Evolutionary conservation across 306 rosid genomes (phyloP), one percentile per base, ranked within the genome.

Genomic region (Corylus heterophylla): DNA sequence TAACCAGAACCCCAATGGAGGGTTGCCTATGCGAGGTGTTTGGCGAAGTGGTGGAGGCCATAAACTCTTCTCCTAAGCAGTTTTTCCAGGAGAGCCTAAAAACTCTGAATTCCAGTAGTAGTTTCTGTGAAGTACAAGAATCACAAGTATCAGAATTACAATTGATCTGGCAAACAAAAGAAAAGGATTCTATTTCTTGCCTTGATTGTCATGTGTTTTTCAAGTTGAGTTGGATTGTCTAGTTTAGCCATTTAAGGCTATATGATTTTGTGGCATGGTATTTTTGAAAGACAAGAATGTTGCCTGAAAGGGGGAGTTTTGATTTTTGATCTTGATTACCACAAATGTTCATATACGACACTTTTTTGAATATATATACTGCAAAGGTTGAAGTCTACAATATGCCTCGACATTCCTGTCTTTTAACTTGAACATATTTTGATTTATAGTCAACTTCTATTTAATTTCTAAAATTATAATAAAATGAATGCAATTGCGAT

Each of bases 41-140:
- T 95, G 99, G 99, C 83, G 88, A 76, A 93, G 69, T 4, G 92
- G 92, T 20, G 96, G 93, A 31, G 93, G 85, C 42, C 87, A 89
- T 1, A 93, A 73, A 75, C 93, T 95, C 42, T 88, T 86, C 58
- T 7, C 86, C 63, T 84, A 71, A 69, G 44, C 48, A 55, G 42
- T 54, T 45, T 13, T 83, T 72, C 76, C 49, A 44, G 2, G 18
- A 2, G 52, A 45, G 66, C 71, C 66, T 67, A 75, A 76, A 76
- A 83, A 7, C 47, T 37, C 17, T 47, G 20, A 9, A 67, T 67
- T 67, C 51, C 6, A 20, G 31, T n/a, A 4, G 72, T 39, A 42
- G 51, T 67, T 37, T 2, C 12, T n/a, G 18, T 35, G 31, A 42
- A 67, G 51, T 4, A 39, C 17, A n/a, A n/a, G 72, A 37, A 64